Percentiles rank a stretch among this genome's conserved stretches.
phyloP scores from a whole-genome alignment of 305 asterid genomes.

The Fraxinus paxiana region DNA sequence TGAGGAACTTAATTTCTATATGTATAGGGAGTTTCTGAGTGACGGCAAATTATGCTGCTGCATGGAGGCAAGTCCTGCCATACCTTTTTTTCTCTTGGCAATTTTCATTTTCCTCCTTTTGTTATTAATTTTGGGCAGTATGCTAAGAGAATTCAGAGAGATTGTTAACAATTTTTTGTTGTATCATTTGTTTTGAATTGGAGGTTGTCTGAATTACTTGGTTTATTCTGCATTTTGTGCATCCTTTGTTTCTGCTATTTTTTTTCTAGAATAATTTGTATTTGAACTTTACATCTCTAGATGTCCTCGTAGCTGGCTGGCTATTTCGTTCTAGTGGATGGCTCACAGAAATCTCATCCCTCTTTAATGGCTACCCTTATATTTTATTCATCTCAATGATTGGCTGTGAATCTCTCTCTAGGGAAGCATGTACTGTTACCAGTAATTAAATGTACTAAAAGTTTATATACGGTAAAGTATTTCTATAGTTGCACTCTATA shows the following conservation, averaged over 20 bases:
- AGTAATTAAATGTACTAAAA: neutral
- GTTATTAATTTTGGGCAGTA: slow-evolving; percentile 40
- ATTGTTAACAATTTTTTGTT: slow-evolving; percentile 37
- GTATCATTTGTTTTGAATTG: slow-evolving; percentile 25
- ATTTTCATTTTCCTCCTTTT: slow-evolving; percentile 34
- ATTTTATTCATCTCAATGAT: neutral
- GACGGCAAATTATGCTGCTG: slow-evolving; percentile 36
- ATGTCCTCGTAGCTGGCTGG: neutral
- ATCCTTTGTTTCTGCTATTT: neutral
- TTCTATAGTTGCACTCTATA: neutral
- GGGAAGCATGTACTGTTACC: neutral
- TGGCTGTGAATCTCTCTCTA: neutral
- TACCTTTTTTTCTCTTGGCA: slow-evolving; percentile 29
- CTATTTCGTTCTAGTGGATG: neutral
- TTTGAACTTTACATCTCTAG: neutral
- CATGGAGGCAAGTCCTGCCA: slow-evolving; percentile 29
- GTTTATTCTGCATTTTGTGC: slow-evolving; percentile 4
- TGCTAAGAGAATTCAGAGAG: slow-evolving; percentile 43
- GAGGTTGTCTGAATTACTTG: slow-evolving; percentile 1
- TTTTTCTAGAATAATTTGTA: neutral
- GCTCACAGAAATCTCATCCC: neutral
- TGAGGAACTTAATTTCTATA: slow-evolving; percentile 36
- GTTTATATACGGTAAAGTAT: neutral
- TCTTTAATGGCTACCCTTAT: neutral
- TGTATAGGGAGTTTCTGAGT: slow-evolving; percentile 44